A percentile compares a stretch with the other conserved stretches of the same genome.
These are phyloP conservation scores for Penicillium steckii DNA, from an alignment of 495 filamentous ascomycete genomes.

Conservation along the genomic window DNA sequence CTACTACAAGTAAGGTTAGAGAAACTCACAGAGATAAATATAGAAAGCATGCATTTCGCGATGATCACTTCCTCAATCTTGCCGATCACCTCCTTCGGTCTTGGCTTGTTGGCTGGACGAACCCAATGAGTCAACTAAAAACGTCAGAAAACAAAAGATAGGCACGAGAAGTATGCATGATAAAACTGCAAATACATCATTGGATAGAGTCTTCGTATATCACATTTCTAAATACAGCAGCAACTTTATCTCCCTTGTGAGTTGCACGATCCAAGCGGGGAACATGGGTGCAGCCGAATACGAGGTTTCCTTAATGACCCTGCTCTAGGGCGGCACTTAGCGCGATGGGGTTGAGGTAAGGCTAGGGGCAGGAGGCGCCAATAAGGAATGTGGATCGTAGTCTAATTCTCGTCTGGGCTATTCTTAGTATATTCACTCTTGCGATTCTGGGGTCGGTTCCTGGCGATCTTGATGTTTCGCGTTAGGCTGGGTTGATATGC, in stretches of 20 bases:
- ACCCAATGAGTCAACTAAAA: background rate
- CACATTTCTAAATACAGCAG: background rate
- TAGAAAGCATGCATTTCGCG: background rate
- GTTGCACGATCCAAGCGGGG: constrained; percentile 1
- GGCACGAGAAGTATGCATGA: background rate
- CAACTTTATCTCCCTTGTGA: background rate
- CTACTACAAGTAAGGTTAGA: background rate
- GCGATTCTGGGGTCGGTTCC: constrained; percentile 3
- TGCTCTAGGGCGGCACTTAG: background rate
- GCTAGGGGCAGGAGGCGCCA: background rate
- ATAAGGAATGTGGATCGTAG: constrained; percentile 10
- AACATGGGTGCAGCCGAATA: constrained; percentile 16
- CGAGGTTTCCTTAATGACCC: constrained; percentile 8
- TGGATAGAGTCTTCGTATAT: background rate
- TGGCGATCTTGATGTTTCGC: constrained; percentile 10
- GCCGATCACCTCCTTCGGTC: background rate
- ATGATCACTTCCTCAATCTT: background rate
- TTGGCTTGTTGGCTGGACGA: background rate
- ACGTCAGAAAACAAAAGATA: background rate
- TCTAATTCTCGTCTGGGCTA: constrained; percentile 10
- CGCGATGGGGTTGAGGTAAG: background rate
- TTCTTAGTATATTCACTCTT: constrained; percentile 6
- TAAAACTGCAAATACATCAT: background rate
- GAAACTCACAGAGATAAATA: background rate
- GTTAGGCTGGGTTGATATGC: background rate